Conservation (phyloP, 495 filamentous ascomycete species). For the Viridothelium virens region DNA sequence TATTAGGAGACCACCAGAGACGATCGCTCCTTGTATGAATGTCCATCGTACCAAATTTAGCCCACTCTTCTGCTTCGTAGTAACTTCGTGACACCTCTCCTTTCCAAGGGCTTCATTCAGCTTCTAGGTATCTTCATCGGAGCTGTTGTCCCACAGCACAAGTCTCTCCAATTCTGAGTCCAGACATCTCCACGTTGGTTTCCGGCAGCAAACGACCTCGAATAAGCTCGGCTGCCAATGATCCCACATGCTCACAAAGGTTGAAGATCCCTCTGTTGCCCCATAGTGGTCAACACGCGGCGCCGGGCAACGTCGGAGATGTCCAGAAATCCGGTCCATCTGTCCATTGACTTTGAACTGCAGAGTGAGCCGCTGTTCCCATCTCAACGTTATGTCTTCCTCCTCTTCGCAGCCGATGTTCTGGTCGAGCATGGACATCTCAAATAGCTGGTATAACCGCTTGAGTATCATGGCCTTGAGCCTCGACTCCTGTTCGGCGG, state of each 20-base stretch:
- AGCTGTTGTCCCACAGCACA: slow-evolving; percentile 3
- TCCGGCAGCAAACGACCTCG: neutral
- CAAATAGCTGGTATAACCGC: slow-evolving; percentile 1
- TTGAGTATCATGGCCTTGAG: slow-evolving; percentile 9
- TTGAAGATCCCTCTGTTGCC: neutral
- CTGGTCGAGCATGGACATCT: slow-evolving; percentile 4
- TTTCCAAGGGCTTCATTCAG: neutral
- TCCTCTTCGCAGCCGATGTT: slow-evolving; percentile 4
- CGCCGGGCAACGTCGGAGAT: slow-evolving; percentile 1
- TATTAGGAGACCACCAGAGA: slow-evolving; percentile 2
- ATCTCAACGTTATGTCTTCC: neutral
- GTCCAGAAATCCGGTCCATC: slow-evolving; percentile 6
- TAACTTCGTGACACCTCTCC: neutral
- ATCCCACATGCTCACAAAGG: slow-evolving; percentile 7
- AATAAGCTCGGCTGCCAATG: slow-evolving; percentile 10
- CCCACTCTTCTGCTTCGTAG: neutral
- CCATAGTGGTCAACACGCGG: neutral
- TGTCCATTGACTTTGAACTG: neutral
- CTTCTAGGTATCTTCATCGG: slow-evolving; percentile 8
- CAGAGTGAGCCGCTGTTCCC: neutral
- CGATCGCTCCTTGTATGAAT: neutral
- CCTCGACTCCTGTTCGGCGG: slow-evolving; percentile 4
- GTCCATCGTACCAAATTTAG: neutral
- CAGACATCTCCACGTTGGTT: neutral
- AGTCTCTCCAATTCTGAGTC: neutral